Evolutionary conservation across 305 asterid species (phyloP), one percentile per base, ranked within the genome.

Genomic region (Fraxinus greggii): DNA sequence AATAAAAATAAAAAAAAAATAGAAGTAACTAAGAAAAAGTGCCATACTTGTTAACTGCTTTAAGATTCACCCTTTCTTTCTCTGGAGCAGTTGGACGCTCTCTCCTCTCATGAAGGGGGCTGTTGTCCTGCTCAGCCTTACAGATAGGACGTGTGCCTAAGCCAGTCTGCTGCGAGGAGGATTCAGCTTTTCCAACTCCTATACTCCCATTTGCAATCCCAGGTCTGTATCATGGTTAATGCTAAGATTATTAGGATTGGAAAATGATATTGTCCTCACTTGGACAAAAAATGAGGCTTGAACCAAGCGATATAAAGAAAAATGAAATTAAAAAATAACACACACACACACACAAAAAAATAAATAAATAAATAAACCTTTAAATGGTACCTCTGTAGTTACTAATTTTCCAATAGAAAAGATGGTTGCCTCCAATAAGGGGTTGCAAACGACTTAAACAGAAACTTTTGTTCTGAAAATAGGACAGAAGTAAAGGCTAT

Each of bases 41-140:
- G 29, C 56, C 97, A 32, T 92, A 95, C 99, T 91, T 94, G 93
- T 89, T 93, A 56, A 89, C 87, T 80, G 93, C 89, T 90, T 91
- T 93, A 84, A 89, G 87, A 84, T 90, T 92, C 87, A 84, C 90
- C 89, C 91, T 90, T 83, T 92, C 97, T 86, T 94, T 94, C 82
- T 92, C 97, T 86, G 85, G 89, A 84, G 89, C 94, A 87, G 85
- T 82, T 81, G 91, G 74, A 56, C 92, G 95, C 67, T 95, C 98
- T 87, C 93, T 92, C 89, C 91, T 89, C 84, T 92, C 97, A 80
- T 87, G 92, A 85, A 89, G 86, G 79, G 92, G 83, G 86, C 90
- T 88, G 81, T 83, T 91, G 65, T 91, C 98, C 77, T 88, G 92
- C 76, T 92, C 97, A 79, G 92, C 81, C 88, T 93, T 89, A 76